A percentile compares a stretch with the other conserved stretches of the same genome.
phyloP scores from a whole-genome alignment of 129 eudicot genomes.

The Pseudognaphalium luteoalbum region DNA sequence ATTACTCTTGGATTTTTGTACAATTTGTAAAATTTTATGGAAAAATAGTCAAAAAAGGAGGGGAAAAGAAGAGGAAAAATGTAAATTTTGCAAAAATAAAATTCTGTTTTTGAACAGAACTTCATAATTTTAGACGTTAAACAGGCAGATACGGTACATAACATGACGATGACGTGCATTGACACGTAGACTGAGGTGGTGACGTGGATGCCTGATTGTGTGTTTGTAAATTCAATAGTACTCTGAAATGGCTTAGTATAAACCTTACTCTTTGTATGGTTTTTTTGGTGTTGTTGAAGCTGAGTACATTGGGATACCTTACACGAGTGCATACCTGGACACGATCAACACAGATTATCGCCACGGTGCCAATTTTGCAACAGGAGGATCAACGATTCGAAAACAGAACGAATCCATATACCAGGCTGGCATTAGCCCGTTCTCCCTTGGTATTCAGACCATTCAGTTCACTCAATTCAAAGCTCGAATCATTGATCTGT shows the following conservation, averaged over 20 bases:
- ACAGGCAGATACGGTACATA: no score
- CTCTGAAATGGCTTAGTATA: not conserved
- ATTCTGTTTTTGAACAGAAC: not conserved
- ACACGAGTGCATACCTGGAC: constrained; percentile 66
- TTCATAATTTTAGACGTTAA: no score
- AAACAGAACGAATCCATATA: constrained; percentile 56
- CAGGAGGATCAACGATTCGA: constrained; percentile 77
- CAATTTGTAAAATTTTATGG: not conserved
- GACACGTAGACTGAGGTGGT: not conserved
- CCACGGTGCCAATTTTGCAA: constrained; percentile 87
- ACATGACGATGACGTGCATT: not conserved
- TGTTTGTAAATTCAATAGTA: not conserved
- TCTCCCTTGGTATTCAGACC: constrained; percentile 66
- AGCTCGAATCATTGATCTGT: constrained; percentile 50
- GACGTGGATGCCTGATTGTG: not conserved
- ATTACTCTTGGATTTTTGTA: not conserved
- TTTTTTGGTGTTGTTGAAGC: constrained; percentile 37
- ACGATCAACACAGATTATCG: constrained; percentile 62
- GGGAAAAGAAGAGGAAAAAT: no score
- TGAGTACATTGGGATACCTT: constrained; percentile 59
- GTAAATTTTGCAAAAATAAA: not conserved
- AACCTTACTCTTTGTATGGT: not conserved
- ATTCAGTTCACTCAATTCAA: constrained; percentile 61
- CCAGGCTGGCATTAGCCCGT: constrained; percentile 63
- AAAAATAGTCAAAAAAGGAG: not conserved